phyloP scores from a whole-genome alignment of 192 early-diverging fungal species.

The Coemansia sp. region DNA sequence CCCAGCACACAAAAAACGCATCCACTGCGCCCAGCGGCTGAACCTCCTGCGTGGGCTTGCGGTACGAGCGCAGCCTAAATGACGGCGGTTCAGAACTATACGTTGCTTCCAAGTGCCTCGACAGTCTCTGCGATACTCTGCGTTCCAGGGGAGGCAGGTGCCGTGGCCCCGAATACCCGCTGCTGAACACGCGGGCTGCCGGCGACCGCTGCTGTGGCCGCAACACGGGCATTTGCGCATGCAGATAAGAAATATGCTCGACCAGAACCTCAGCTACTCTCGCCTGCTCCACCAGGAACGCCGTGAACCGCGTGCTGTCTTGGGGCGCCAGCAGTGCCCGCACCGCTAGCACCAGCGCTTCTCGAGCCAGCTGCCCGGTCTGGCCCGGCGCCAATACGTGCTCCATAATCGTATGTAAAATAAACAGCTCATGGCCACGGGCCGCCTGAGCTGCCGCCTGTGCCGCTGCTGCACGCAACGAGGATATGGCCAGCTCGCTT shows the following conservation, averaged over 20 bases:
- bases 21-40: conserved; percentile 34
- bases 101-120: no score
- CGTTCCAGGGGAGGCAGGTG: conserved; percentile 20
- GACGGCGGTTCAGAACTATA: conserved; percentile 3
- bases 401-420: conserved; percentile 41
- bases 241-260: conserved; percentile 44
- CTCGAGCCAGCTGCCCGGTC: conserved; percentile 41
- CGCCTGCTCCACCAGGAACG: conserved; percentile 40
- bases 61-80: conserved; percentile 16
- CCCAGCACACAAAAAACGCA: conserved; percentile 49
- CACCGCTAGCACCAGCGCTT: conserved; percentile 43
- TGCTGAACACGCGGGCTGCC: conserved; percentile 15
- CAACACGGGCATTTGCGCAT: conserved; percentile 40
- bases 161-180: conserved; percentile 20
- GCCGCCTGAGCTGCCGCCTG: conserved; percentile 19
- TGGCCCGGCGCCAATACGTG: conserved; percentile 43
- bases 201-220: conserved; percentile 38
- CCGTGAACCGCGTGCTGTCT: conserved; percentile 19
- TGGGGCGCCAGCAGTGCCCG: conserved; percentile 40
- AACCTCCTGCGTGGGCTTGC: conserved; percentile 16
- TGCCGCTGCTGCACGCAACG: conserved; percentile 18
- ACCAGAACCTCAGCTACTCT: conserved; percentile 35
- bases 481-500: conserved; percentile 23
- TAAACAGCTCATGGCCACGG: conserved; percentile 42
- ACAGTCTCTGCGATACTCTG: background rate